Evolutionary conservation across 208 protist genomes (phyloP).

Genomic region (Trypanosoma rangeli): DNA sequence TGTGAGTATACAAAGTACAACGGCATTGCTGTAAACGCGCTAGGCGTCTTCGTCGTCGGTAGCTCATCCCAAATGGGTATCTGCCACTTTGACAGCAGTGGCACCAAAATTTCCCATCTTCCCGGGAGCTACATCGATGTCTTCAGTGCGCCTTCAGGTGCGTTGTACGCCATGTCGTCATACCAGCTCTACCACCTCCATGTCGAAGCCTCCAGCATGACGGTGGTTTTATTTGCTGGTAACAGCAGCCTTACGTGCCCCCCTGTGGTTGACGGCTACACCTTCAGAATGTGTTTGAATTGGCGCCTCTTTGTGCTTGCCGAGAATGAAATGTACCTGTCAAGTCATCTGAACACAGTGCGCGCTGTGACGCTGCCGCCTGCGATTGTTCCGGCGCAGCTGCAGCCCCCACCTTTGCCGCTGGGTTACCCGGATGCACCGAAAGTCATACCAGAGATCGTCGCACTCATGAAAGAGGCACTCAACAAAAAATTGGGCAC

Average conservation of each 20-base stretch:
- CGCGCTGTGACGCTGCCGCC: conserved; percentile 40
- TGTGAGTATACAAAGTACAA: conserved; percentile 4
- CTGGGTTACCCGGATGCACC: conserved; percentile 31
- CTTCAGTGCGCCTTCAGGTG: neutral
- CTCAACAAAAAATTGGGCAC: conserved; percentile 31
- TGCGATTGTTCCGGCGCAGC: conserved; percentile 19
- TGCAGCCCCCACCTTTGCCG: conserved; percentile 43
- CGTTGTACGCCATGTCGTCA: conserved; percentile 24
- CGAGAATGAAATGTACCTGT: conserved; percentile 51
- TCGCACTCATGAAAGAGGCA: conserved; percentile 26
- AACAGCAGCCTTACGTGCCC: neutral
- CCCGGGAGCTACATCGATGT: conserved; percentile 12
- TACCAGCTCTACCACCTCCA: conserved; percentile 34
- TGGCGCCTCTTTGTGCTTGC: conserved; percentile 39
- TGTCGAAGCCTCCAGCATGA: conserved; percentile 12
- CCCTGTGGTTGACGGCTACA: conserved; percentile 26
- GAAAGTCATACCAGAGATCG: conserved; percentile 28
- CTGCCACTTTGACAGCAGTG: conserved; percentile 5
- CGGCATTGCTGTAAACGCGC: conserved; percentile 28
- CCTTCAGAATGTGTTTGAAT: conserved; percentile 41
- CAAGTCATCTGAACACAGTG: conserved; percentile 26
- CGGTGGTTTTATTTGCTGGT: conserved; percentile 31
- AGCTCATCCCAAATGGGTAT: neutral
- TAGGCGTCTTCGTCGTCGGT: conserved; percentile 29
- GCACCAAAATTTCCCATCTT: neutral